Conservation (phyloP, 163 green algal species). For the Prototheca wickerhamii region DNA sequence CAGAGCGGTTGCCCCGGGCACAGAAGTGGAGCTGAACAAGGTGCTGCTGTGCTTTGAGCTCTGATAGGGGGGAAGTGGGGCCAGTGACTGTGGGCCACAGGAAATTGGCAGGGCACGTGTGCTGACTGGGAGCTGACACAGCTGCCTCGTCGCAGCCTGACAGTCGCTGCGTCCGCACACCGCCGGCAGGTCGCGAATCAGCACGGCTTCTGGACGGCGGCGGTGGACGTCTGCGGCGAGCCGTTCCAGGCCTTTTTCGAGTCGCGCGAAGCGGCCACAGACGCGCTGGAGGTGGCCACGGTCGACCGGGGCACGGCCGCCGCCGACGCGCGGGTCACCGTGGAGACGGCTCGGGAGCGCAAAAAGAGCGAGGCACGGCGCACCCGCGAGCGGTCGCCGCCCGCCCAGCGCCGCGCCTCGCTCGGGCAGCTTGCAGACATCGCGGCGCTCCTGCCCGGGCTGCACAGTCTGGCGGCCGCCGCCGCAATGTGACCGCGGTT, state of each 20-base stretch:
- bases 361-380: not conserved
- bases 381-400: not conserved
- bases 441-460: not conserved
- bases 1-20: slow-evolving; percentile 24
- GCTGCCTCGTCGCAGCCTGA: no score
- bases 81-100: no score
- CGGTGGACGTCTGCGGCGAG: slow-evolving; percentile 48
- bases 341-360: not conserved
- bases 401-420: not conserved
- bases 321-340: not conserved
- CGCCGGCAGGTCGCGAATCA: slow-evolving; percentile 25
- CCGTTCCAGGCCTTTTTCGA: slow-evolving; percentile 52
- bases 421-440: not conserved
- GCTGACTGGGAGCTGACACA: no score
- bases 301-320: not conserved
- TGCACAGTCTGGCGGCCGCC: not conserved
- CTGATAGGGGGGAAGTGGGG: no score
- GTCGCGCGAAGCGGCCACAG: slow-evolving; percentile 11
- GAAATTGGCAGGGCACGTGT: no score
- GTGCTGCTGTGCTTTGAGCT: no score
- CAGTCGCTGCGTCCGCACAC: not conserved
- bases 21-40: no score
- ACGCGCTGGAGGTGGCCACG: slow-evolving; percentile 14
- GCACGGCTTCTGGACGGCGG: slow-evolving; percentile 34
- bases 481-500: not conserved